These are phyloP conservation scores for Xylaria sp. DNA, from an alignment of 2,329 filamentous ascomycete species.

Conservation along the genomic window DNA sequence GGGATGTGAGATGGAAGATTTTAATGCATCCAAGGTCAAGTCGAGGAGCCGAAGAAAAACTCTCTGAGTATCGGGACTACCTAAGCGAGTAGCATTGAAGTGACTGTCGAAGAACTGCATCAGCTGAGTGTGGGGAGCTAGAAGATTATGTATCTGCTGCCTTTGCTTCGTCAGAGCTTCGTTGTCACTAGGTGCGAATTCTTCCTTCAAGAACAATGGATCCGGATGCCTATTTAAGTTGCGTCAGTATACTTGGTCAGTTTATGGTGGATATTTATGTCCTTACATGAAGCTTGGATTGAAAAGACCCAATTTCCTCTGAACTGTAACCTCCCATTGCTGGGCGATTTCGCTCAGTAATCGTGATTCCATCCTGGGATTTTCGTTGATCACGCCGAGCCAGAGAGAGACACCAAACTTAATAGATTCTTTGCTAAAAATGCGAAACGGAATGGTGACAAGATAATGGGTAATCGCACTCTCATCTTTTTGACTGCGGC, in stretches of 20 bases:
- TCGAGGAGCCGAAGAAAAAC: constrained; percentile 85
- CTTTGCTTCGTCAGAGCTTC: constrained; percentile 77
- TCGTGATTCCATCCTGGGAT: constrained; percentile 85
- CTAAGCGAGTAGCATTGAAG: constrained; percentile 90
- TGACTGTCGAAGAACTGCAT: constrained; percentile 93
- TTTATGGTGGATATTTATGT: constrained; percentile 30
- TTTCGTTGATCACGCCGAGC: constrained; percentile 97
- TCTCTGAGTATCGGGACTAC: constrained; percentile 81
- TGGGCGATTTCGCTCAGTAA: constrained; percentile 88
- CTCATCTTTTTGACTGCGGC: constrained; percentile 78
- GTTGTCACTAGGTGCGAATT: constrained; percentile 92
- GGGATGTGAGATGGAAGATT: constrained; percentile 78
- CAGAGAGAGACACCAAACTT: constrained; percentile 95
- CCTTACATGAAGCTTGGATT: constrained; percentile 71
- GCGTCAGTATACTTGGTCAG: constrained; percentile 47
- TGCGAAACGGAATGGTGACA: constrained; percentile 89
- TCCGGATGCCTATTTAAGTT: constrained; percentile 72
- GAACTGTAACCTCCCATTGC: constrained; percentile 88
- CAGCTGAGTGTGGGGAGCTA: constrained; percentile 86
- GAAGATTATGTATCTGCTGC: constrained; percentile 80
- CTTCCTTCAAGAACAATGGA: constrained; percentile 89
- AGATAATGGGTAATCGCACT: constrained; percentile 85
- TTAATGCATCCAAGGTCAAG: constrained; percentile 79
- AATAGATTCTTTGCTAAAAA: constrained; percentile 95
- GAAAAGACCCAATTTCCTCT: constrained; percentile 83